Evolutionary conservation across 805 yeast genomes (phyloP), one percentile per base, ranked within the genome.

Genomic region (Nakazawaea siamensis): DNA sequence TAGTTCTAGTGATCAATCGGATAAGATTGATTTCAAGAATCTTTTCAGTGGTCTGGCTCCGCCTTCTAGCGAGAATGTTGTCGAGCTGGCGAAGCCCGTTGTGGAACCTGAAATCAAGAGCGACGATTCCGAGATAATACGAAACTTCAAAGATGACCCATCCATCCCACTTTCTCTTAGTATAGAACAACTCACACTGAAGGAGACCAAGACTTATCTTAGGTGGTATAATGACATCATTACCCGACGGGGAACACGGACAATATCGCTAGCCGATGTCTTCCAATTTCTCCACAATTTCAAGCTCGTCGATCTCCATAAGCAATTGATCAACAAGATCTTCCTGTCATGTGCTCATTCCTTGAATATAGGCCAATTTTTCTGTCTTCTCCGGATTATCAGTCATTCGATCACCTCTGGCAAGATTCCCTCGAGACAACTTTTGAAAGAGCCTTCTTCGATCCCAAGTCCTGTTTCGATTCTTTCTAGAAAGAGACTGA

Each of bases 211-310:
- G 48, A 82, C 96, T 1, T 90, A 90, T 55, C 72, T 90, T 46
- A 66, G 96, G 44, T 90, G 98, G 98, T 90, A 88, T 55, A 80
- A 86, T 45, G 88, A 85, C 49, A 74, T 90, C 21, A 69, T 82
- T 24, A 68, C 82, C 29, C 70, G 88, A 35, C 80, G 81, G 43
- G 76, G 77, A 25, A 68, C 77, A 28, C 68, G 78, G 41, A 59
- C 83, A 21, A 76, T 90, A 6, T 66, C 77, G 4, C 60, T 90
- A 42, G 70, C 66, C 9, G 97, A 92, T 52, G 83, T 85, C n/a
- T 76, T 82, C 55, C 62, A 62, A 31, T 90, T 90, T 52, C 62
- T 92, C 39, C 66, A 68, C 47, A 88, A 90, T 54, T 90, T 90
- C 62, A 77, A 74, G 37, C 58, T 90, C 11, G 49, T 76, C 2